phyloP scores from a whole-genome alignment of 352 stramenopile species.

The Globisporangium orthogonon region DNA sequence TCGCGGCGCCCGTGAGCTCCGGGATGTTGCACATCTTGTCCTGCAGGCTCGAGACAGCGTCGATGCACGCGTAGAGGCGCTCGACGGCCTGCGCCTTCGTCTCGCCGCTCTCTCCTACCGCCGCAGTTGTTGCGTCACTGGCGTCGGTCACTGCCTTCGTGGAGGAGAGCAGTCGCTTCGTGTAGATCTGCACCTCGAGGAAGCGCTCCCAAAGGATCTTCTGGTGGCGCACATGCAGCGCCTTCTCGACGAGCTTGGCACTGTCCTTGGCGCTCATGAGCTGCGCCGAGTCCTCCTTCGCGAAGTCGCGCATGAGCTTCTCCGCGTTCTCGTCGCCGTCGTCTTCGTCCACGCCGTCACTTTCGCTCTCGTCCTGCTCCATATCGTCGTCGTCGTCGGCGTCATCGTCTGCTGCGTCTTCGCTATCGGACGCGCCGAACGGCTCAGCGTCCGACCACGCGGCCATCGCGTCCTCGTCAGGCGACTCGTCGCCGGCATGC shows the following conservation, averaged over 20 bases:
- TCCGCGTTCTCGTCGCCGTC: conserved; percentile 50
- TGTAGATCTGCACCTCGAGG: conserved; percentile 84
- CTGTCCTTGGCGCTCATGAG: conserved; percentile 74
- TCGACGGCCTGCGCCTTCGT: conserved; percentile 31
- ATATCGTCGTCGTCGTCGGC: conserved; percentile 32
- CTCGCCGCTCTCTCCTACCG: conserved; percentile 15
- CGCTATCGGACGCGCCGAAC: conserved; percentile 62
- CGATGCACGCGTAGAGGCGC: conserved; percentile 59
- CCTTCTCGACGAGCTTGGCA: conserved; percentile 73
- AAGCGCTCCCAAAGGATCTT: conserved; percentile 83
- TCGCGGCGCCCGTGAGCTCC: conserved; percentile 27
- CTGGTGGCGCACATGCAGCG: conserved; percentile 72
- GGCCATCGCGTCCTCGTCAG: conserved; percentile 67
- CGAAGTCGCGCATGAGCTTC: conserved; percentile 69
- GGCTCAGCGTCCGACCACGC: conserved; percentile 81
- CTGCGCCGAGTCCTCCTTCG: conserved; percentile 70
- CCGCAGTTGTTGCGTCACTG: no score
- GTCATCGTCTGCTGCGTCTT: conserved; percentile 16
- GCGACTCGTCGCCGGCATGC: conserved; percentile 32
- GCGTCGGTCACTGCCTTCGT: conserved; percentile 23
- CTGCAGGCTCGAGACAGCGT: conserved; percentile 52
- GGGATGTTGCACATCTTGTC: conserved; percentile 60
- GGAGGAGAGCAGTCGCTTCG: conserved; percentile 60
- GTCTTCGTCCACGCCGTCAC: conserved; percentile 22
- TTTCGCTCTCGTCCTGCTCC: conserved; percentile 13